Base-by-base conservation (phyloP, 768 basidiomycete species). In the Termitomyces heimii region DNA sequence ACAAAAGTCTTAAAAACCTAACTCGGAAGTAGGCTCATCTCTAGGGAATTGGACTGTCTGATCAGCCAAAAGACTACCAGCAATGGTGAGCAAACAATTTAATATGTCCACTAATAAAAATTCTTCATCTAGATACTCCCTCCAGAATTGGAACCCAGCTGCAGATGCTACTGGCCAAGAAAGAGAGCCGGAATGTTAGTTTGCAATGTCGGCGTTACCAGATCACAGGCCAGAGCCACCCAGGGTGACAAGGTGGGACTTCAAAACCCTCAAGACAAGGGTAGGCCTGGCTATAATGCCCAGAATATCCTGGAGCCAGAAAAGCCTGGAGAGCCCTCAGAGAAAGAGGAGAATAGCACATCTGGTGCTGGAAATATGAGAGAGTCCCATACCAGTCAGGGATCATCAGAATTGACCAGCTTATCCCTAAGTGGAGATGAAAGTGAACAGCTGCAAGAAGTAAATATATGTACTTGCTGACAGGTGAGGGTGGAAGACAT, bases 91-190 rank as follows among this genome's bases (percentile, higher is more conserved):
- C 7, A 31, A n/a, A 31, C 7, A 18, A 12, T 5, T 48, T 32
- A 31, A 2, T 20, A 48, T 48, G 47, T 29, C n/a, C 6, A 32
- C 10, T 48, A 20, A 48, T 12, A 18, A 39, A 8, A 20, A 48
- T 4, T 2, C 20, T 32, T 6, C 1, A 20, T 5, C 29, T 32
- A 48, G 47, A 32, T 48, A 48, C 47, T 5, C 47, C 5, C 31
- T 6, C 1, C 31, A 3, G 0, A 5, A 0, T 32, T 5, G 20
- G 1, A 48, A 32, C n/a, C 29, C 3, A 9, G 5, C 9, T 3
- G n/a, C 2, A 12, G 10, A 1, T 1, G 7, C 16, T 5, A 2
- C 28, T 2, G 13, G 18, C 18, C 39, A 39, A 3, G 39, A n/a
- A 9, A n/a, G 8, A 39, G 8, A n/a, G 3, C 1, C 7, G 39